These are phyloP conservation scores for Candida insectalens DNA, from an alignment of 805 yeast species.

Conservation along the genomic window DNA sequence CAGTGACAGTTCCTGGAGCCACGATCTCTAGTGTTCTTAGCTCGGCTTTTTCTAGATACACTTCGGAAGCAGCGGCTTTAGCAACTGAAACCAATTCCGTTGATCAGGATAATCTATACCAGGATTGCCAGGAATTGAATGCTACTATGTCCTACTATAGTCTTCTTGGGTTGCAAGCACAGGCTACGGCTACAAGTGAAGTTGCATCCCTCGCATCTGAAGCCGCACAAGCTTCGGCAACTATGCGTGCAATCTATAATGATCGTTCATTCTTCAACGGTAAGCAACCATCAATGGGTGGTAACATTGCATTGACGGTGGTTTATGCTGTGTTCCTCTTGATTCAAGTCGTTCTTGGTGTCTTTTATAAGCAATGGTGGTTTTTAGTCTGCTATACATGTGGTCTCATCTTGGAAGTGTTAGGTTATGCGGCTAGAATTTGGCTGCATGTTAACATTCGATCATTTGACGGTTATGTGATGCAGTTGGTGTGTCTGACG, in stretches of 20 bases:
- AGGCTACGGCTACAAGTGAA: constrained; percentile 13
- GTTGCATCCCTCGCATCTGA: constrained; percentile 9
- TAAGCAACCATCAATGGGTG: constrained; percentile 41
- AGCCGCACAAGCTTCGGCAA: constrained; percentile 16
- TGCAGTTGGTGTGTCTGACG: constrained; percentile 62
- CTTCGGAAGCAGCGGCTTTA: constrained; percentile 3
- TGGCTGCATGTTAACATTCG: constrained; percentile 29
- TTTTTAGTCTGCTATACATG: constrained; percentile 46
- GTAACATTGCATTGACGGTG: constrained; percentile 47
- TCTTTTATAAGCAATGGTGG: constrained; percentile 52
- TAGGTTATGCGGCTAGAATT: constrained; percentile 59
- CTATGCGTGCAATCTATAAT: constrained; percentile 9
- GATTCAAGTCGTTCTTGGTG: constrained; percentile 32
- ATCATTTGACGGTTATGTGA: constrained; percentile 34
- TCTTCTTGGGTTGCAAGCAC: constrained; percentile 14
- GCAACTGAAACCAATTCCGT: constrained; percentile 3
- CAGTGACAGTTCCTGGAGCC: constrained; percentile 6
- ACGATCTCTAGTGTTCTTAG: constrained; percentile 9
- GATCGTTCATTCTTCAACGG: constrained; percentile 25
- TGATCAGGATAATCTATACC: constrained; percentile 2
- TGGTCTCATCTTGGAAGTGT: constrained; percentile 50
- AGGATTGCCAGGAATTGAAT: constrained; percentile 9
- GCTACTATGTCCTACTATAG: constrained; percentile 17
- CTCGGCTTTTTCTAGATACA: constrained; percentile 2
- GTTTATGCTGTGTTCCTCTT: constrained; percentile 41